These are phyloP conservation scores for Pseudopyrenochaeta lycopersici DNA, from an alignment of 2,329 filamentous ascomycete species.

Conservation along the genomic window DNA sequence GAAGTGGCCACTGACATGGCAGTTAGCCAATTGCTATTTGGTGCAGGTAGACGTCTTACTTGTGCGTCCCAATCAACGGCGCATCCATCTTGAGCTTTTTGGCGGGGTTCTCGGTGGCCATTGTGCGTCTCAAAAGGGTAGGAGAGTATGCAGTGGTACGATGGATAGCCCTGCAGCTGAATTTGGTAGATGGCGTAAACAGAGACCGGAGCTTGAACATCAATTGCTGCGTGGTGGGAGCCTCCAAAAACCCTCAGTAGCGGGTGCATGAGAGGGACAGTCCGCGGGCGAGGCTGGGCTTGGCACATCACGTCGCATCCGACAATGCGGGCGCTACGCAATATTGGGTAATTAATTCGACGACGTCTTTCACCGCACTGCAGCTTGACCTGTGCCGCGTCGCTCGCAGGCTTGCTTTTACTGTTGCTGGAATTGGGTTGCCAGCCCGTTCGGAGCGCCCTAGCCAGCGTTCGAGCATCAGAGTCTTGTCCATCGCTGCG, in stretches of 20 bases:
- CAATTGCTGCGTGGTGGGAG: constrained; percentile 15
- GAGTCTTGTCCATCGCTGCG: constrained; percentile 13
- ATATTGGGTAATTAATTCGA: constrained; percentile 1
- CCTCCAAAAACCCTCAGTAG: constrained; percentile 13
- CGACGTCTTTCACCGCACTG: background rate
- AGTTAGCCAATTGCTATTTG: constrained; percentile 4
- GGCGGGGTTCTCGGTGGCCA: constrained; percentile 55
- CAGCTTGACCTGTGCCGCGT: background rate
- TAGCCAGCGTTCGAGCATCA: too few relatives aligned
- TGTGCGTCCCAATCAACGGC: constrained; percentile 88
- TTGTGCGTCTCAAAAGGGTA: constrained; percentile 17
- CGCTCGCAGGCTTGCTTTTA: background rate
- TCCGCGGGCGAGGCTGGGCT: constrained; percentile 20
- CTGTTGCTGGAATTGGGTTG: constrained; percentile 1
- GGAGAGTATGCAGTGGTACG: background rate
- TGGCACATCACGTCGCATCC: constrained; percentile 13
- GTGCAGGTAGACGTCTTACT: constrained; percentile 52
- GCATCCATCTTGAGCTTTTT: constrained; percentile 84
- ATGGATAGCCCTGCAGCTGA: background rate
- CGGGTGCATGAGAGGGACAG: constrained; percentile 4
- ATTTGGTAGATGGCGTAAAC: constrained; percentile 1
- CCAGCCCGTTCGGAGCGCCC: background rate
- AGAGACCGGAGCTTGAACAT: constrained; percentile 24
- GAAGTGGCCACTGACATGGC: constrained; percentile 79
- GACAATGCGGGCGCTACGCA: constrained; percentile 7